Percentiles rank a stretch among this genome's conserved stretches.
phyloP scores from a whole-genome alignment of 768 basidiomycete genomes.

The Amanita rimosa region DNA sequence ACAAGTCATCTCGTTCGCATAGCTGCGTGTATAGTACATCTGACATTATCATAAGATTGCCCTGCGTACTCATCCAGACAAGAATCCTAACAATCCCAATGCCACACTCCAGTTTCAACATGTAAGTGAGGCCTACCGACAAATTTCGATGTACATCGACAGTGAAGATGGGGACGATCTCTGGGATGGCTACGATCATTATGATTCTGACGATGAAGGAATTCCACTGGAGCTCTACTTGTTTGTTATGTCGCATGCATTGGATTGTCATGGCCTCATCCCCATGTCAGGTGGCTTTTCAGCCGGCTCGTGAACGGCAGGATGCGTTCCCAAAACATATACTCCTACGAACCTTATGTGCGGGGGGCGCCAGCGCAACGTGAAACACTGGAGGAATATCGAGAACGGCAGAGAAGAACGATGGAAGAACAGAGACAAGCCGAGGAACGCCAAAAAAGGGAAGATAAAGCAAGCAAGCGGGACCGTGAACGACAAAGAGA shows the following conservation, averaged over 20 bases:
- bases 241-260: neutral
- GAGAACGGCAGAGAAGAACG: conserved; percentile 34
- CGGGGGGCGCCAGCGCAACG: conserved; percentile 15
- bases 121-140: conserved; percentile 57
- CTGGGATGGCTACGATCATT: conserved; percentile 20
- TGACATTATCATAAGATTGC: conserved; percentile 32
- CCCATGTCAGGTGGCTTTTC: conserved; percentile 3
- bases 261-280: neutral
- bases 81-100: conserved; percentile 52
- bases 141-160: conserved; percentile 46
- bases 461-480: conserved; percentile 38
- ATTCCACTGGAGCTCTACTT: conserved; percentile 15
- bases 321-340: neutral
- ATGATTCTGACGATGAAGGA: conserved; percentile 25
- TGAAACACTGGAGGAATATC: conserved; percentile 43
- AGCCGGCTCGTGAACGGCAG: neutral
- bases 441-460: conserved; percentile 37
- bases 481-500: conserved; percentile 34
- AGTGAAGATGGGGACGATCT: conserved; percentile 17
- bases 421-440: conserved; percentile 47
- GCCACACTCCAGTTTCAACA: conserved; percentile 64
- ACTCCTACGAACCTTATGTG: neutral
- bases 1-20: conserved; percentile 30
- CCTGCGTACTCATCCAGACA: conserved; percentile 65
- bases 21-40: neutral